These are phyloP conservation scores for Trichoderma sp. DNA, from an alignment of 2,329 filamentous ascomycete genomes.

Conservation along the genomic window DNA sequence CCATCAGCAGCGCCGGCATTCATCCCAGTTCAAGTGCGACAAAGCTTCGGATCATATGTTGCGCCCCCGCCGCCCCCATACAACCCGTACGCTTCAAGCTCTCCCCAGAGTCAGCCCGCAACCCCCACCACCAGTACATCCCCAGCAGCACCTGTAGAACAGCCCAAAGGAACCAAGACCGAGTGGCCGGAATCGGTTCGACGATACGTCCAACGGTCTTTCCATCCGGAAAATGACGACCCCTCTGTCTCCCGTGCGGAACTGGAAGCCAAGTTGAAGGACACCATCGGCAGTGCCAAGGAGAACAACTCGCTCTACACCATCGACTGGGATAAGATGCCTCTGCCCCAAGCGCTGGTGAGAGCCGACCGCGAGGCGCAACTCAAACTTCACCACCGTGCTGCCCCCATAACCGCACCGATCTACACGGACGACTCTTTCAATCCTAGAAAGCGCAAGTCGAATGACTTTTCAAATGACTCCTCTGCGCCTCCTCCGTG, in stretches of 20 bases:
- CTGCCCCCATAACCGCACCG: constrained; percentile 31
- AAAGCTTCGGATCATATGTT: constrained; percentile 56
- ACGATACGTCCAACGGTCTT: constrained; percentile 85
- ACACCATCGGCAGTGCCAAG: constrained; percentile 80
- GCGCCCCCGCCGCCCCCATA: constrained; percentile 36
- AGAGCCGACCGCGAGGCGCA: constrained; percentile 65
- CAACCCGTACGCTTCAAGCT: constrained; percentile 39
- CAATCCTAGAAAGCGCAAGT: constrained; percentile 79
- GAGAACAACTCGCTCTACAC: constrained; percentile 70
- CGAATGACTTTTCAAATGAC: constrained; percentile 62
- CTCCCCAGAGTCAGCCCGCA: constrained; percentile 35
- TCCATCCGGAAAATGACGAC: constrained; percentile 72
- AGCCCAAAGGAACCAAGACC: constrained; percentile 59
- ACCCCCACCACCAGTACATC: constrained; percentile 38
- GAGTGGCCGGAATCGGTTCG: constrained; percentile 84
- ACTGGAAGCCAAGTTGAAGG: constrained; percentile 82
- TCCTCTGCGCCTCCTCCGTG: constrained; percentile 66
- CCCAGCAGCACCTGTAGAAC: constrained; percentile 38
- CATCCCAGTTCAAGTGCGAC: constrained; percentile 63
- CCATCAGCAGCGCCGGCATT: constrained; percentile 54
- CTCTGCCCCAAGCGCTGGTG: constrained; percentile 83
- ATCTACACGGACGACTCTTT: constrained; percentile 35
- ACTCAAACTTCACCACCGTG: constrained; percentile 44
- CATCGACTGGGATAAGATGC: constrained; percentile 81
- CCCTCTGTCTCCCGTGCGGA: constrained; percentile 65